A percentile compares a stretch with the other conserved stretches of the same genome.
These are phyloP conservation scores for Pezicula neosporulosa DNA, from an alignment of 2,329 filamentous ascomycete genomes.

Conservation along the genomic window DNA sequence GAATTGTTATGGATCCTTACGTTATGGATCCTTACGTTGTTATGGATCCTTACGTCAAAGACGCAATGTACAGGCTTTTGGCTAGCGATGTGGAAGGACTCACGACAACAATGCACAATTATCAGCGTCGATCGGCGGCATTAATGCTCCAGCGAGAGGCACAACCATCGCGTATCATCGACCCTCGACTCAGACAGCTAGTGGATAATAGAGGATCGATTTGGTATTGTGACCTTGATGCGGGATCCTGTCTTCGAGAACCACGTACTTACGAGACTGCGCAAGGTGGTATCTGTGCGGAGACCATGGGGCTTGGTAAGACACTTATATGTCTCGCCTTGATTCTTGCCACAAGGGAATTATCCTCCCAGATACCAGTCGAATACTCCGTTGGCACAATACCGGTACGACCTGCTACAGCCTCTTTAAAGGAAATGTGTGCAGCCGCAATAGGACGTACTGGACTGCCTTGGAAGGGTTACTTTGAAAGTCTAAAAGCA, in stretches of 20 bases:
- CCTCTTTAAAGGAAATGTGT: conserved; percentile 71
- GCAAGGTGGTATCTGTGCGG: conserved; percentile 73
- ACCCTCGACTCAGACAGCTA: conserved; percentile 66
- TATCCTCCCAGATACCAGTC: conserved; percentile 64
- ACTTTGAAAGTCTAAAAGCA: conserved; percentile 45
- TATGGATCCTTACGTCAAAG: conserved; percentile 44
- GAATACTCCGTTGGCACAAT: conserved; percentile 44
- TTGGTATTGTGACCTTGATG: conserved; percentile 70
- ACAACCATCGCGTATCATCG: conserved; percentile 59
- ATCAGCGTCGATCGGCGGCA: conserved; percentile 77
- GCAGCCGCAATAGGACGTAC: conserved; percentile 64
- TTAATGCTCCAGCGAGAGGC: conserved; percentile 81
- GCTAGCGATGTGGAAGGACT: conserved; percentile 52
- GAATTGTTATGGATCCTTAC: conserved; percentile 45
- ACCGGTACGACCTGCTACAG: conserved; percentile 44
- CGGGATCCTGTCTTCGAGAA: conserved; percentile 58
- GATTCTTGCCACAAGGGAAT: conserved; percentile 70
- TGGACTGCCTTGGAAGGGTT: conserved; percentile 66
- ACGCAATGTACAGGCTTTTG: conserved; percentile 54
- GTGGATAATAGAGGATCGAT: conserved; percentile 54
- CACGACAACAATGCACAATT: conserved; percentile 65
- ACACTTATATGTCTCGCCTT: conserved; percentile 80
- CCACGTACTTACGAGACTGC: conserved; percentile 71
- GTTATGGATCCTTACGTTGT: conserved; percentile 46
- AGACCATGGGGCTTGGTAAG: conserved; percentile 82